A percentile compares a stretch with the other conserved stretches of the same genome.
Evolutionary conservation across 495 filamentous ascomycete genomes (phyloP).

Genomic region (Aspergillus asperescens): DNA sequence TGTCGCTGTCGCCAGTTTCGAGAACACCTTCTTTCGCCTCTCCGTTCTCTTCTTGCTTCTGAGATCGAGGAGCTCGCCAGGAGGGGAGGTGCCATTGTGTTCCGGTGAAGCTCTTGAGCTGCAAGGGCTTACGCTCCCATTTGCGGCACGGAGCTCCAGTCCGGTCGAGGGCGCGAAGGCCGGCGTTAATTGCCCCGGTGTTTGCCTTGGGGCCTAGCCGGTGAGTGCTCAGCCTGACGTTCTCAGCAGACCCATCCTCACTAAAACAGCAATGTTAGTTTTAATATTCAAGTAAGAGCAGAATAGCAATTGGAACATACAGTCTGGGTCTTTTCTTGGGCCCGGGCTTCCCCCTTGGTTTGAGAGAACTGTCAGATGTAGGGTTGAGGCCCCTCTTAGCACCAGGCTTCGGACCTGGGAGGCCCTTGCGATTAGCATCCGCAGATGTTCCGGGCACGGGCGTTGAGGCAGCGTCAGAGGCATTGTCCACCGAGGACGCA

Average conservation of each 20-base stretch:
- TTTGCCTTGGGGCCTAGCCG: conserved; percentile 97
- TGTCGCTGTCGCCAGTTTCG: conserved; percentile 61
- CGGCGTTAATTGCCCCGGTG: conserved; percentile 95
- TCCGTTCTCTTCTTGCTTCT: conserved; percentile 32
- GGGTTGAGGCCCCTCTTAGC: conserved; percentile 56
- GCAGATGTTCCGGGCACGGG: conserved; percentile 48
- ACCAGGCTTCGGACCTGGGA: conserved; percentile 52
- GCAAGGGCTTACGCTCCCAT: conserved; percentile 78
- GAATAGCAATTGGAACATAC: conserved; percentile 50
- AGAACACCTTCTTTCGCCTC: conserved; percentile 37
- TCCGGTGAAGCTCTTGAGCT: conserved; percentile 90
- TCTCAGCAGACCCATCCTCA: conserved; percentile 57
- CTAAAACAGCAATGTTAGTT: conserved; percentile 32
- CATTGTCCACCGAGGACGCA: conserved; percentile 50
- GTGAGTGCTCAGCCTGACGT: conserved; percentile 46
- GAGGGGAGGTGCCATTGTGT: conserved; percentile 75
- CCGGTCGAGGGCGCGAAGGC: conserved; percentile 87
- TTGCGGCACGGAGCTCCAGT: conserved; percentile 84
- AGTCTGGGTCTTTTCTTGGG: conserved; percentile 92
- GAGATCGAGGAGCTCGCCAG: conserved; percentile 69
- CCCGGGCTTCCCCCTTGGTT: conserved; percentile 77
- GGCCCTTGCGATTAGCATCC: conserved; percentile 55
- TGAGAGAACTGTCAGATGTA: conserved; percentile 50
- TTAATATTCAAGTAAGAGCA: background rate
- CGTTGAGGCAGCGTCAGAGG: conserved; percentile 50